These are phyloP conservation scores for Pichia nanzhaoensis DNA, from an alignment of 805 yeast species.

Conservation along the genomic window DNA sequence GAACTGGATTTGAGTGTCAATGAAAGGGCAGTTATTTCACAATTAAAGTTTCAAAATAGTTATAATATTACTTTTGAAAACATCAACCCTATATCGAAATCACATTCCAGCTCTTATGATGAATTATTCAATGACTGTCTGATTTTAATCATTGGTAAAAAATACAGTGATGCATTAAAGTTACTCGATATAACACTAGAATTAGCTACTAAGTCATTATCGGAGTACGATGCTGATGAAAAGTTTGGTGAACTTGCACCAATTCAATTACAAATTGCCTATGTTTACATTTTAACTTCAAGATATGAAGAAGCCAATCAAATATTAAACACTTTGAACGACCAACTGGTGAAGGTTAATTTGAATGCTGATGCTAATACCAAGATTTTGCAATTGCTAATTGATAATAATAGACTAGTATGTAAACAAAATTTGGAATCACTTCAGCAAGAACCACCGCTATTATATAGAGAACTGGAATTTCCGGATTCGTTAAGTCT, in stretches of 20 bases:
- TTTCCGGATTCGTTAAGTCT: constrained; percentile 27
- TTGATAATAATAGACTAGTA: constrained; percentile 39
- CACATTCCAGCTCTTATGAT: constrained; percentile 40
- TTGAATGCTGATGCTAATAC: constrained; percentile 27
- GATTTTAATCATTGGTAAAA: constrained; percentile 37
- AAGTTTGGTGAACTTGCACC: constrained; percentile 49
- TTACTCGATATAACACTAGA: constrained; percentile 41
- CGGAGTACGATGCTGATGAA: constrained; percentile 41
- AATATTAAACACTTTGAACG: constrained; percentile 33
- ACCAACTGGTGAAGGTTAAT: constrained; percentile 3
- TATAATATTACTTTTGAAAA: background rate
- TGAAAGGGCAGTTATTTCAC: constrained; percentile 63
- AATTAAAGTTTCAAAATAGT: constrained; percentile 22
- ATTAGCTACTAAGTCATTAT: constrained; percentile 33
- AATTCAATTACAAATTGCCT: constrained; percentile 54
- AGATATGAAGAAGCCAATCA: constrained; percentile 29
- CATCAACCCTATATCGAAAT: background rate
- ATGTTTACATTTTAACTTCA: constrained; percentile 37
- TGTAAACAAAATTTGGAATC: constrained; percentile 11
- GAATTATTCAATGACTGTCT: constrained; percentile 53
- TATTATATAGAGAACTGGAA: constrained; percentile 27
- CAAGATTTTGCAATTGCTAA: constrained; percentile 34
- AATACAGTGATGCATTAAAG: constrained; percentile 35
- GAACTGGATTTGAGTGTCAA: constrained; percentile 50
- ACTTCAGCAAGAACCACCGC: background rate